Conservation (phyloP, 176 grass and related monocot genomes). For the Carex pumila region DNA sequence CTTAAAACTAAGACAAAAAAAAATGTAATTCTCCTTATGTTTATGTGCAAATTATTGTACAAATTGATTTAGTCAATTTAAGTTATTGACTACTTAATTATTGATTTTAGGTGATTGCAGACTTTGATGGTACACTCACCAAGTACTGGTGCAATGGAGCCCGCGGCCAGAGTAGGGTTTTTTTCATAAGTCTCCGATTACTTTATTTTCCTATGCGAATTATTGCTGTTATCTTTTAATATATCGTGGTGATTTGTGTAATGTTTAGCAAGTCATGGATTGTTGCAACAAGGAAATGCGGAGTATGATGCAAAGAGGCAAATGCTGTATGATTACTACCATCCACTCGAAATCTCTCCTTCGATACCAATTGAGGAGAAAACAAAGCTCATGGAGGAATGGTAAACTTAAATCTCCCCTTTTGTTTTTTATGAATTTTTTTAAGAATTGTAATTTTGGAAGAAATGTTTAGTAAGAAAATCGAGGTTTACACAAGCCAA, state of each 20-base stretch:
- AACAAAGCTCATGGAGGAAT: conserved; percentile 93
- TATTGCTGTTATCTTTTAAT: neutral
- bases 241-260: neutral
- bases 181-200: neutral
- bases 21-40: neutral
- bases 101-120: conserved; percentile 67
- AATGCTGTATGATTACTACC: conserved; percentile 73
- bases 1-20: neutral
- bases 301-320: conserved; percentile 83
- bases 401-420: conserved; percentile 21
- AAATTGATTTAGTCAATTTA: neutral
- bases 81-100: neutral
- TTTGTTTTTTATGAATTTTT: neutral
- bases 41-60: neutral
- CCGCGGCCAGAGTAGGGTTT: conserved; percentile 78
- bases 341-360: conserved; percentile 77
- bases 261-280: conserved; percentile 60
- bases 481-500: neutral
- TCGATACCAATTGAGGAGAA: conserved; percentile 72
- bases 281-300: conserved; percentile 74
- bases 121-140: conserved; percentile 91
- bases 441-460: neutral
- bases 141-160: conserved; percentile 75
- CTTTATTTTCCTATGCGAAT: neutral
- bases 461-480: neutral